Percentiles rank a stretch among this genome's conserved stretches.
Conservation (phyloP, 2,329 filamentous ascomycete genomes). For the Aspergillus spinulosporus region DNA sequence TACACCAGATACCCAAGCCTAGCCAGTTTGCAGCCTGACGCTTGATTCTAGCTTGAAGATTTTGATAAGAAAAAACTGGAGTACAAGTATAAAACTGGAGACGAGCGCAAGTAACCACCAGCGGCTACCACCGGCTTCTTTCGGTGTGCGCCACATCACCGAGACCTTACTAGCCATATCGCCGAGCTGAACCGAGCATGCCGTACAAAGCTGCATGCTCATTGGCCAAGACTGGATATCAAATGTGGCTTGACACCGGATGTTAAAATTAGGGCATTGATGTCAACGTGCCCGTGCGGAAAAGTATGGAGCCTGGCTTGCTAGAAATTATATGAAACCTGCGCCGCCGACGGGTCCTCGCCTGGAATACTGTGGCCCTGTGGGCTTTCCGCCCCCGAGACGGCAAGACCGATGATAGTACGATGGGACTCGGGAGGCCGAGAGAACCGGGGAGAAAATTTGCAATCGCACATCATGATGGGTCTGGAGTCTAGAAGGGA, state of each 20-base stretch:
- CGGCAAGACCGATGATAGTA: neutral
- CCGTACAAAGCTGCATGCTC: rapidly evolving
- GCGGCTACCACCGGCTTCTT: neutral
- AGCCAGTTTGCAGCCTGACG: neutral
- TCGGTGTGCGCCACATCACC: constrained; percentile 7
- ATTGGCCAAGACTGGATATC: neutral
- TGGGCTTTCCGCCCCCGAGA: neutral
- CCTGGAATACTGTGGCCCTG: neutral
- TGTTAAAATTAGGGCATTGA: constrained; percentile 5
- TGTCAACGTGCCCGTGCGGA: constrained; percentile 17
- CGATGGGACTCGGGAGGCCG: neutral
- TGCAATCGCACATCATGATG: neutral
- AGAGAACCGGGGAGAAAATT: constrained; percentile 4
- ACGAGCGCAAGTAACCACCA: constrained; percentile 12
- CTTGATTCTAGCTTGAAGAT: neutral
- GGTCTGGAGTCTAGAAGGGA: neutral
- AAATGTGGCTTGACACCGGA: constrained; percentile 7
- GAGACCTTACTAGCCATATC: neutral
- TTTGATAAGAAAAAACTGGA: constrained; percentile 1
- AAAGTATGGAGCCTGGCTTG: constrained; percentile 17
- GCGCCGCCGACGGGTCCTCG: neutral
- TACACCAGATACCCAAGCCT: neutral
- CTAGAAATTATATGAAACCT: neutral
- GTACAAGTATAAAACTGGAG: constrained; percentile 2
- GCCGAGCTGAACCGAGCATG: constrained; percentile 4